Percentiles rank a stretch among this genome's conserved stretches.
Evolutionary conservation across 345 rosid genomes (phyloP).

Genomic region (Abelmoschus esculentus): DNA sequence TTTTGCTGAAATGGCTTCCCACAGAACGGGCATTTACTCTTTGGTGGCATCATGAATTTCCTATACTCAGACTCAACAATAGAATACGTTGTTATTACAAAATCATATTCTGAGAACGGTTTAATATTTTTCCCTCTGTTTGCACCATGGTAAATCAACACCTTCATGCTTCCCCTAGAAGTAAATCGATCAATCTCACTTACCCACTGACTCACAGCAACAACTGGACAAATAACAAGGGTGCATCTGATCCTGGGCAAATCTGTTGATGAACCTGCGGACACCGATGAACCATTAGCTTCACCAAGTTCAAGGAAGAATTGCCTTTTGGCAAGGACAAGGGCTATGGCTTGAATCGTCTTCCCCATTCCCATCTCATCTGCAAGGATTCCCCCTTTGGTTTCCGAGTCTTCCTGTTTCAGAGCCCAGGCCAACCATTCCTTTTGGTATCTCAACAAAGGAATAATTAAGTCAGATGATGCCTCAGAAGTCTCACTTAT

Average conservation of each 20-base stretch:
- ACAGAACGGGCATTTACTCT: conserved; percentile 57
- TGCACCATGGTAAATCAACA: conserved; percentile 73
- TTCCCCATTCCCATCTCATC: conserved; percentile 99
- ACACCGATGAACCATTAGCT: conserved; percentile 8
- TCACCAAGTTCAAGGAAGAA: conserved; percentile 15
- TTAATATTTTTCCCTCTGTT: conserved; percentile 48
- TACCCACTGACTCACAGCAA: conserved; percentile 93
- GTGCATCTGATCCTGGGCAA: conserved; percentile 38
- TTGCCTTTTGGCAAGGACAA: conserved; percentile 73
- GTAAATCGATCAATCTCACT: conserved; percentile 74
- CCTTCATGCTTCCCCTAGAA: conserved; percentile 64
- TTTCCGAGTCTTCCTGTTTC: conserved; percentile 66
- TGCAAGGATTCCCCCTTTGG: conserved; percentile 86
- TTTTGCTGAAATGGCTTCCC: conserved; percentile 45
- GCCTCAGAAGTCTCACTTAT: conserved; percentile 51
- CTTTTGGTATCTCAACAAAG: conserved; percentile 82
- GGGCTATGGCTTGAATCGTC: conserved; percentile 92
- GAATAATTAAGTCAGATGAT: conserved; percentile 58
- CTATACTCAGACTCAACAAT: conserved; percentile 75
- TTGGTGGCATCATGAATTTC: conserved; percentile 61
- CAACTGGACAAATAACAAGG: conserved; percentile 88
- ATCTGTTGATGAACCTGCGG: conserved; percentile 28
- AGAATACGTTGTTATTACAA: conserved; percentile 81
- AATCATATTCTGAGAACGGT: conserved; percentile 60
- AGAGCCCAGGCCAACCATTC: conserved; percentile 94